Percentiles rank a stretch among this genome's conserved stretches.
These are phyloP conservation scores for Vicia faba DNA, from an alignment of 306 rosid genomes.

Conservation along the genomic window DNA sequence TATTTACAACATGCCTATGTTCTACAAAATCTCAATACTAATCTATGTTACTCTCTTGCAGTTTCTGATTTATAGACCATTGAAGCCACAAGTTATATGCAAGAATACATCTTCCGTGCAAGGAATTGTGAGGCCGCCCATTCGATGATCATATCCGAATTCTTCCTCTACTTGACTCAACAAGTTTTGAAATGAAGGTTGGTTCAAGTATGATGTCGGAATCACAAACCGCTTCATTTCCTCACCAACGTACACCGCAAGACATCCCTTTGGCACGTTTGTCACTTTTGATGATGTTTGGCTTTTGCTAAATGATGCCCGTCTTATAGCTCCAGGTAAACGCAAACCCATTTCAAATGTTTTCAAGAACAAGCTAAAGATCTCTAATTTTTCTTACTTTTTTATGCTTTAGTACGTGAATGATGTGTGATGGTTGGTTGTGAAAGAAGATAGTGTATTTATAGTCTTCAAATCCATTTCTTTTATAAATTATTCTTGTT, in stretches of 20 bases:
- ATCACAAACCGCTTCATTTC: neutral
- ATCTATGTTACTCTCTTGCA: neutral
- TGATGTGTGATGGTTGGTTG: slow-evolving; percentile 1
- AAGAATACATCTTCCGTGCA: too few relatives aligned
- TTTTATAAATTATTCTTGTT: too few relatives aligned
- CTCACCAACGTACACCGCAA: neutral
- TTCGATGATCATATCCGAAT: too few relatives aligned
- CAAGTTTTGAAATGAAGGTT: neutral
- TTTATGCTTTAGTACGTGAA: neutral
- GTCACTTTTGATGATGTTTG: slow-evolving; percentile 27
- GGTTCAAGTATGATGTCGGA: neutral
- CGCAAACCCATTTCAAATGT: slow-evolving; percentile 32
- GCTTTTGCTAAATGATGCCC: too few relatives aligned
- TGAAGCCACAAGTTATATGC: slow-evolving; percentile 21
- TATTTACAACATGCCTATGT: neutral
- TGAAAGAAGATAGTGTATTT: neutral
- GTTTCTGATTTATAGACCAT: neutral
- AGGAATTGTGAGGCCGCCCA: too few relatives aligned
- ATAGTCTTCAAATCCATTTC: neutral
- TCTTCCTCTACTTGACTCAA: neutral
- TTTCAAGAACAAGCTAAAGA: neutral
- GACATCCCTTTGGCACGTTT: neutral
- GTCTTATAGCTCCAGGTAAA: slow-evolving; percentile 29
- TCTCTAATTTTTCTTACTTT: neutral
- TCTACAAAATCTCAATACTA: slow-evolving; percentile 17